Evolutionary conservation across 2,329 filamentous ascomycete genomes (phyloP).

Genomic region (Aspergillus arachidicola): DNA sequence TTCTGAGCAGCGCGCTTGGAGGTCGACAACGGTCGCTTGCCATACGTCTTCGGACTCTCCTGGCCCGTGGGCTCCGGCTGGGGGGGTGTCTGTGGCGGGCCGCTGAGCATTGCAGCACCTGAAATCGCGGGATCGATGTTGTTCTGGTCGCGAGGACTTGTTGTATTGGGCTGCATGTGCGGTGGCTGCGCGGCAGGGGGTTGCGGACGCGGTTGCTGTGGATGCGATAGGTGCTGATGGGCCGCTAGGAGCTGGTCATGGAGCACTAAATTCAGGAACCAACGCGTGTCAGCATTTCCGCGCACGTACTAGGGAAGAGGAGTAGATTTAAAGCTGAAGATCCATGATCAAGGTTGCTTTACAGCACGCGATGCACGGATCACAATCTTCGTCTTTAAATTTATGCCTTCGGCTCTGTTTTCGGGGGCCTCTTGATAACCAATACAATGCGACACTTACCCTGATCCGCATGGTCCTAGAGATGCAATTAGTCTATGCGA

Average conservation of each 20-base stretch:
- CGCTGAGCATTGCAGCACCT: conserved; percentile 53
- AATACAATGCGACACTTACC: conserved; percentile 45
- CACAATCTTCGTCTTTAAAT: background rate
- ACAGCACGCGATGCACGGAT: background rate
- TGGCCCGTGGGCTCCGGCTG: conserved; percentile 30
- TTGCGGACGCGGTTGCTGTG: conserved; percentile 42
- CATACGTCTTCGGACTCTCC: conserved; percentile 69
- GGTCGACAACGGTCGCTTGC: conserved; percentile 86
- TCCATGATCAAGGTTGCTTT: background rate
- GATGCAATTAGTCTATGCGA: conserved; percentile 3
- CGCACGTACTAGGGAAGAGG: background rate
- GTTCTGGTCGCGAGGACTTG: conserved; percentile 51
- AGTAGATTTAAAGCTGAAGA: background rate
- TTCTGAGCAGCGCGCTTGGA: conserved; percentile 98
- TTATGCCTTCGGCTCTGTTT: background rate
- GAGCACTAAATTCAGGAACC: conserved; percentile 50
- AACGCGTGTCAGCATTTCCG: conserved; percentile 17
- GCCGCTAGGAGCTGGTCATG: conserved; percentile 64
- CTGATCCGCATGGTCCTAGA: conserved; percentile 49
- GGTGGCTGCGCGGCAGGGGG: conserved; percentile 46
- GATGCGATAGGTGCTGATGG: conserved; percentile 49
- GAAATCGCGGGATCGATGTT: conserved; percentile 64
- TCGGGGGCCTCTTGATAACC: background rate
- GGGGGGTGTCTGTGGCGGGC: conserved; percentile 35
- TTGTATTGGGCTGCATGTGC: conserved; percentile 42